phyloP scores from a whole-genome alignment of 306 rosid species.

The Cyclanthera cordifolia region DNA sequence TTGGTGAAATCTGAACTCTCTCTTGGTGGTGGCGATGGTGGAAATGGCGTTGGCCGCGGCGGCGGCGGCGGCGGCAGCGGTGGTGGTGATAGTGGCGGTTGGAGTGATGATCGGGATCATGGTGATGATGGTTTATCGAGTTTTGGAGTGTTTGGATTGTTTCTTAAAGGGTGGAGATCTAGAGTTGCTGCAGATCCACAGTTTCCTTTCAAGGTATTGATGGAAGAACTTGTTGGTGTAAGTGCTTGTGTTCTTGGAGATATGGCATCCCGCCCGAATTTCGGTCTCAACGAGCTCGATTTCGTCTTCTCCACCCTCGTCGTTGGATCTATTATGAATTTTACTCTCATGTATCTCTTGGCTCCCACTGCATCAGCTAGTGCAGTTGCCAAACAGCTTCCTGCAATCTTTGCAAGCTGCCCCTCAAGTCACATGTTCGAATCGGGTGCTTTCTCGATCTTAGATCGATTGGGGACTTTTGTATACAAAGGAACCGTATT shows the following conservation, averaged over 20 bases:
- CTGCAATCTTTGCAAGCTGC: constrained; percentile 52
- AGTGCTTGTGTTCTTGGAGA: constrained; percentile 79
- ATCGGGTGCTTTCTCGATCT: constrained; percentile 44
- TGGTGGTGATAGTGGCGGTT: constrained; percentile 15
- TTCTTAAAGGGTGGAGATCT: constrained; percentile 81
- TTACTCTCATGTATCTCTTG: constrained; percentile 79
- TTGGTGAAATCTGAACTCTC: constrained; percentile 28
- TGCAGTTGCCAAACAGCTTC: constrained; percentile 30
- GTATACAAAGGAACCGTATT: constrained; percentile 67
- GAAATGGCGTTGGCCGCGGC: constrained; percentile 17
- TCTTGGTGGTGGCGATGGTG: constrained; percentile 39
- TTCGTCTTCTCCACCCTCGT: constrained; percentile 94
- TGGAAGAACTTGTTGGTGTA: constrained; percentile 90
- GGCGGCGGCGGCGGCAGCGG: constrained; percentile 18
- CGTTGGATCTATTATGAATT: constrained; percentile 80
- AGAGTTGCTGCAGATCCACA: constrained; percentile 97
- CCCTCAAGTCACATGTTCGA: constrained; percentile 94
- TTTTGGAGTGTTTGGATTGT: constrained; percentile 47
- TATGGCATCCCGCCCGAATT: constrained; percentile 94
- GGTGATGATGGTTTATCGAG: constrained; percentile 22
- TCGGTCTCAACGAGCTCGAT: constrained; percentile 91
- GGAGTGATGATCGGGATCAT: constrained; percentile 16
- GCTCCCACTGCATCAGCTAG: constrained; percentile 61
- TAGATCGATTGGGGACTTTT: constrained; percentile 55
- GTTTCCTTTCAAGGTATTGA: constrained; percentile 87